Percentiles rank a stretch among this genome's conserved stretches.
Evolutionary conservation across 352 stramenopile genomes (phyloP).

Genomic region (Pythium phragmitis): DNA sequence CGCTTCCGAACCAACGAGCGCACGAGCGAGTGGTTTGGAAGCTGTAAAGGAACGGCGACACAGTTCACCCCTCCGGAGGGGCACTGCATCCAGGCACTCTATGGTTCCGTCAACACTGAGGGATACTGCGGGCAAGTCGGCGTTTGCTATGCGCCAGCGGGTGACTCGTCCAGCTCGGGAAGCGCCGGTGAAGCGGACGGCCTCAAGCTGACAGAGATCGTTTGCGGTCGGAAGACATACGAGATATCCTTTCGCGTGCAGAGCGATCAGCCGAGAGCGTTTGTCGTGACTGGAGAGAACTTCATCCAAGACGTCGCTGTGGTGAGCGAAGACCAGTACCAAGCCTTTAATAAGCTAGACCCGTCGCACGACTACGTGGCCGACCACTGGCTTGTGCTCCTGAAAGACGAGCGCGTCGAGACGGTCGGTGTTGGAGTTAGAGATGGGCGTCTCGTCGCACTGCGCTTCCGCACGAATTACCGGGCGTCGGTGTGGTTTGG

Average conservation of each 20-base stretch:
- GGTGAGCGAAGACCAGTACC: neutral
- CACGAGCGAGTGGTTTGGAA: slow-evolving; percentile 6
- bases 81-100: neutral
- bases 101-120: neutral
- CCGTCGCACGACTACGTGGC: neutral
- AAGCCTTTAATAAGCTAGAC: neutral
- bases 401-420: slow-evolving; percentile 2
- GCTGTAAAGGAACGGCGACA: neutral
- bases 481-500: slow-evolving; percentile 6
- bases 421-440: neutral
- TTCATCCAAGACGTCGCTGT: neutral
- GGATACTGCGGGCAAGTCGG: neutral
- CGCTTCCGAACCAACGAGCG: slow-evolving; percentile 15
- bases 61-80: neutral
- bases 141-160: neutral
- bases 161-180: neutral
- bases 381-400: slow-evolving; percentile 8
- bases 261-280: neutral
- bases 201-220: neutral
- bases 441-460: neutral
- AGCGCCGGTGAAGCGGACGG: neutral
- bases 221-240: neutral
- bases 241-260: neutral
- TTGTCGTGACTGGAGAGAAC: neutral
- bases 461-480: slow-evolving; percentile 6